These are phyloP conservation scores for Yarrowia phangngaensis DNA, from an alignment of 805 yeast genomes.

Conservation along the genomic window DNA sequence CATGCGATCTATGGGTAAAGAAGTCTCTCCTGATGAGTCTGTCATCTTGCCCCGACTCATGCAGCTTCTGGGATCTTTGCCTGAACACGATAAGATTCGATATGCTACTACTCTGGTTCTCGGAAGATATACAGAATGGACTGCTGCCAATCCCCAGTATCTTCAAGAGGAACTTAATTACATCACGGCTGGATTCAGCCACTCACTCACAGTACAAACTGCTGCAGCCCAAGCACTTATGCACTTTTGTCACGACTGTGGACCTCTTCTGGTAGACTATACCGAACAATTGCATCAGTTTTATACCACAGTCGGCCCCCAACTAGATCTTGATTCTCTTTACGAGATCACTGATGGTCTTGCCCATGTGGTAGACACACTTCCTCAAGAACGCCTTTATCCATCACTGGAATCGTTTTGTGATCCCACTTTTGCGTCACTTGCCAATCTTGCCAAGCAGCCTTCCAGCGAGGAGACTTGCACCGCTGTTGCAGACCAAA, in stretches of 20 bases:
- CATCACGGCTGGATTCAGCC: conserved; percentile 67
- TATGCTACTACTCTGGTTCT: conserved; percentile 90
- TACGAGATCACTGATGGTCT: conserved; percentile 86
- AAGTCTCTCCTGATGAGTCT: conserved; percentile 64
- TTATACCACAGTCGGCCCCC: conserved; percentile 54
- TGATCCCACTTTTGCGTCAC: conserved; percentile 53
- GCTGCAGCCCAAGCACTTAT: conserved; percentile 93
- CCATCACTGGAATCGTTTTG: conserved; percentile 60
- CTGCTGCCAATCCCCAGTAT: conserved; percentile 75
- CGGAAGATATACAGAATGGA: conserved; percentile 97
- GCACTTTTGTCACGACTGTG: conserved; percentile 93
- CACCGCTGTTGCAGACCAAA: conserved; percentile 60
- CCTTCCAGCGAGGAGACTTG: conserved; percentile 42
- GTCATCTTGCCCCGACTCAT: conserved; percentile 69
- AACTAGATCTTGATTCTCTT: conserved; percentile 62
- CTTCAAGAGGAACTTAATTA: conserved; percentile 80
- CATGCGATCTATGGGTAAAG: conserved; percentile 92
- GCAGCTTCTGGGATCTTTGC: conserved; percentile 63
- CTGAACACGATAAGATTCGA: conserved; percentile 80
- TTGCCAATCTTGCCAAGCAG: conserved; percentile 31
- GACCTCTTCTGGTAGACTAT: conserved; percentile 57
- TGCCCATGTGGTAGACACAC: conserved; percentile 71
- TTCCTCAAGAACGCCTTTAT: conserved; percentile 48
- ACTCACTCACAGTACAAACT: conserved; percentile 50
- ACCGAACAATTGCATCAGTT: conserved; percentile 72